A percentile compares a stretch with the other conserved stretches of the same genome.
phyloP scores from a whole-genome alignment of 306 rosid species.

The Chamaecrista fasciculata region DNA sequence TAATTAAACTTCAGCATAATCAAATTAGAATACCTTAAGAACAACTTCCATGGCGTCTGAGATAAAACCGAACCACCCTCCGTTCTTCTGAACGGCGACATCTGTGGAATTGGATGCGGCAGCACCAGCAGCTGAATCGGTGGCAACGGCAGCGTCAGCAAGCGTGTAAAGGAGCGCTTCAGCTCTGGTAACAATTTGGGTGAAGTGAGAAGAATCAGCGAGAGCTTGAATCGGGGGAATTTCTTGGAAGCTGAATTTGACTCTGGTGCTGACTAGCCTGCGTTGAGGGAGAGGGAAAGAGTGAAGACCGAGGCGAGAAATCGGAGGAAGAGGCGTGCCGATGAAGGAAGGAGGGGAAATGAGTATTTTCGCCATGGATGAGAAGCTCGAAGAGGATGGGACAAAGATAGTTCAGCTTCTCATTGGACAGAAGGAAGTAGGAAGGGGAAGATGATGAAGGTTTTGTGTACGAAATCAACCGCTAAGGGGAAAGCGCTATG shows the following conservation, averaged over 20 bases:
- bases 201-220: constrained; percentile 43
- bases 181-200: constrained; percentile 43
- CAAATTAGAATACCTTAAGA: constrained; percentile 60
- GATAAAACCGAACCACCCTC: constrained; percentile 95
- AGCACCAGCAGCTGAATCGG: constrained; percentile 44
- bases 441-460: constrained; percentile 37
- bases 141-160: constrained; percentile 78
- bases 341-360: constrained; percentile 70
- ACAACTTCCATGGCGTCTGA: constrained; percentile 88
- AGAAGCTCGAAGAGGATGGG: constrained; percentile 33
- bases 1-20: neutral
- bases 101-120: constrained; percentile 43
- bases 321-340: constrained; percentile 62
- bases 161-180: constrained; percentile 87
- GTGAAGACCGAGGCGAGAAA: constrained; percentile 49
- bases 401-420: constrained; percentile 44
- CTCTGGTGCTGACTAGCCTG: constrained; percentile 55
- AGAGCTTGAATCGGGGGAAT: constrained; percentile 64
- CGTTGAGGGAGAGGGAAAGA: constrained; percentile 47
- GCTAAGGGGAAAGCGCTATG: too few relatives aligned
- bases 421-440: constrained; percentile 34
- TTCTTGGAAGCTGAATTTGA: constrained; percentile 74
- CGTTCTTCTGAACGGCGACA: constrained; percentile 62
- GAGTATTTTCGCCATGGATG: constrained; percentile 80
- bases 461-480: too few relatives aligned